Base-by-base conservation (phyloP, 2,329 filamentous ascomycete genomes). In the Fusarium decemcellulare region DNA sequence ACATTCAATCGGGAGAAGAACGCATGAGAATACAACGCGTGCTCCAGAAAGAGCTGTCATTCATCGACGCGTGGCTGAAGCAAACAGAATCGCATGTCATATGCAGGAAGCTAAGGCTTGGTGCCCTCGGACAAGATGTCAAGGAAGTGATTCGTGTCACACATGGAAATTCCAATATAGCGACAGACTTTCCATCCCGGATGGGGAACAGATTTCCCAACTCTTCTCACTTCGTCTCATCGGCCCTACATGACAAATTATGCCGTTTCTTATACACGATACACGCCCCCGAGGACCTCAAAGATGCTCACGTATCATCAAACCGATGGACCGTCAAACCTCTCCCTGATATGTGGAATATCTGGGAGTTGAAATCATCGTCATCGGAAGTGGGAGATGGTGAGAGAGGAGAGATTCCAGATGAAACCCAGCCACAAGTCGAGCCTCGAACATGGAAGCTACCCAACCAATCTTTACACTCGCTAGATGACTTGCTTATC, bases 401-500 rank as follows among this genome's bases (percentile, higher is more conserved):
- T 18, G 46, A 23, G 23, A 36, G 8, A 4, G 6, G 14, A 14
- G 34, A 36, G 34, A 36, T 36, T 7, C 34, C 9, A 6, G 5
- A 8, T 14, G 7, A 12, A 39, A 39, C 10, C 12, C 15, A 7
- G 37, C 12, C 6, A 39, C 37, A 11, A 15, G 3, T 39, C 12
- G 2, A n/a, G 2, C 16, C 12, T 5, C 9, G 7, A 16, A n/a
- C 15, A 15, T 27, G 47, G 32, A 50, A 37, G 29, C 3, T 51
- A 18, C 2, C 32, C 47, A 11, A 37, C 14, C 23, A 14, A 36
- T 18, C 9, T 6, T 32, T 27, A 16, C 16, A 27, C 32, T 29
- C 47, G 5, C 47, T 51, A 11, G 47, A 51, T 15, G 47, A 51
- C 32, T n/a, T 51, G 18, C 47, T 51, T 14, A 51, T 51, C 23